phyloP scores from a whole-genome alignment of 495 filamentous ascomycete genomes.

The Daldinia concentrica region DNA sequence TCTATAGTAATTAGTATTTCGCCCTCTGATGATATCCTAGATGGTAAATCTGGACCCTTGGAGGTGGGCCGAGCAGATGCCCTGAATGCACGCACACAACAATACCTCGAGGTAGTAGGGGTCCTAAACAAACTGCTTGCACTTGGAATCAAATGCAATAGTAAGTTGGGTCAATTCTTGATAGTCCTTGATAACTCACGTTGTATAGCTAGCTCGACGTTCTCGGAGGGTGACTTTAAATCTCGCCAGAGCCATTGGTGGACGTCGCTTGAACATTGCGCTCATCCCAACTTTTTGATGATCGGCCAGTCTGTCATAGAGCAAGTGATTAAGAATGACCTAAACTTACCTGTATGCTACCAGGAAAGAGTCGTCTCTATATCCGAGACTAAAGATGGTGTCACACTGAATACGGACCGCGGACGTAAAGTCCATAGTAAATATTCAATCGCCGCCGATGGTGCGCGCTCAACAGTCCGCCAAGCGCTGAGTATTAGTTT shows the following conservation, averaged over 20 bases:
- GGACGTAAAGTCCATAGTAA: conserved; percentile 30
- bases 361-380: conserved; percentile 29
- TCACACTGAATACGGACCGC: conserved; percentile 25
- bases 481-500: conserved; percentile 29
- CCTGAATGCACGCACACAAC: conserved; percentile 44
- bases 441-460: conserved; percentile 40
- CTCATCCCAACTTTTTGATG: conserved; percentile 43
- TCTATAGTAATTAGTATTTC: not conserved
- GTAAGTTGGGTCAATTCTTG: conserved; percentile 12
- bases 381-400: conserved; percentile 21
- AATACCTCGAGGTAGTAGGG: conserved; percentile 39
- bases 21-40: conserved; percentile 12
- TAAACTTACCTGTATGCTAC: conserved; percentile 31
- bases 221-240: conserved; percentile 40
- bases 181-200: conserved; percentile 1
- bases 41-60: conserved; percentile 38
- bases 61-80: conserved; percentile 42
- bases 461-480: conserved; percentile 38
- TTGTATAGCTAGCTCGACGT: conserved; percentile 41
- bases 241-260: conserved; percentile 45
- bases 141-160: conserved; percentile 42
- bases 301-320: conserved; percentile 43
- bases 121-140: conserved; percentile 40
- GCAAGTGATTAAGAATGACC: conserved; percentile 13
- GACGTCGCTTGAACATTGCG: conserved; percentile 35